phyloP scores from a whole-genome alignment of 2,329 filamentous ascomycete species.

The Epichloe coenophiala region DNA sequence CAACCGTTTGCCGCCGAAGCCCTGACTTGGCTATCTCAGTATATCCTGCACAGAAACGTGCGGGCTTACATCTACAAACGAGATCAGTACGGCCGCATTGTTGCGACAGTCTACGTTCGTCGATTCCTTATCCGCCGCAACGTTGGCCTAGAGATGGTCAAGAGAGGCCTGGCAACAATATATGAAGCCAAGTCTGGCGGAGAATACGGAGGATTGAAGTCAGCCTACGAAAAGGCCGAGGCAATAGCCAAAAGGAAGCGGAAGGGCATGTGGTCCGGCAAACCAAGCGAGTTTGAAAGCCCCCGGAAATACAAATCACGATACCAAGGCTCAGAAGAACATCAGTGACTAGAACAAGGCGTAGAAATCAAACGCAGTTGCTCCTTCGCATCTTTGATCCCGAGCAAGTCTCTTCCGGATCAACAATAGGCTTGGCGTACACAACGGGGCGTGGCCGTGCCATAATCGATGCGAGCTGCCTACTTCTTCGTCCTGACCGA shows the following conservation, averaged over 20 bases:
- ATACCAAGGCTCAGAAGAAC: constrained; percentile 13
- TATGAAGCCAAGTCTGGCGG: constrained; percentile 86
- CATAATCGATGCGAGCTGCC: not conserved
- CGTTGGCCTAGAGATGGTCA: constrained; percentile 83
- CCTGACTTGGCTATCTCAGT: constrained; percentile 61
- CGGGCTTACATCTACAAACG: constrained; percentile 70
- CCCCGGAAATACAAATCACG: constrained; percentile 68
- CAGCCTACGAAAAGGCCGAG: constrained; percentile 53
- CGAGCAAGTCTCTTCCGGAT: not conserved
- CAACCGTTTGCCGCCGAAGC: constrained; percentile 79
- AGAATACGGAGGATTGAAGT: constrained; percentile 67
- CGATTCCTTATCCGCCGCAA: constrained; percentile 57
- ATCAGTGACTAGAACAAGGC: constrained; percentile 2
- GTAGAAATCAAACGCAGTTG: not conserved
- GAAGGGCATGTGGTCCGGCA: constrained; percentile 63
- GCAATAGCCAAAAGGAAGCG: constrained; percentile 49
- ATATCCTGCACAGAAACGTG: constrained; percentile 59
- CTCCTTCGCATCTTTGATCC: not conserved
- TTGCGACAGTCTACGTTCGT: constrained; percentile 71
- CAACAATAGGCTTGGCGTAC: not conserved
- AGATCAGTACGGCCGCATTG: constrained; percentile 87
- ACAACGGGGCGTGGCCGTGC: not conserved
- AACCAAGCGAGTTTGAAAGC: constrained; percentile 55
- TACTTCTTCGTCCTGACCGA: not conserved
- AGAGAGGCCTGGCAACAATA: constrained; percentile 69